Evolutionary conservation across 176 grass and related monocot species (phyloP).

Genomic region (Elymus sibiricus): DNA sequence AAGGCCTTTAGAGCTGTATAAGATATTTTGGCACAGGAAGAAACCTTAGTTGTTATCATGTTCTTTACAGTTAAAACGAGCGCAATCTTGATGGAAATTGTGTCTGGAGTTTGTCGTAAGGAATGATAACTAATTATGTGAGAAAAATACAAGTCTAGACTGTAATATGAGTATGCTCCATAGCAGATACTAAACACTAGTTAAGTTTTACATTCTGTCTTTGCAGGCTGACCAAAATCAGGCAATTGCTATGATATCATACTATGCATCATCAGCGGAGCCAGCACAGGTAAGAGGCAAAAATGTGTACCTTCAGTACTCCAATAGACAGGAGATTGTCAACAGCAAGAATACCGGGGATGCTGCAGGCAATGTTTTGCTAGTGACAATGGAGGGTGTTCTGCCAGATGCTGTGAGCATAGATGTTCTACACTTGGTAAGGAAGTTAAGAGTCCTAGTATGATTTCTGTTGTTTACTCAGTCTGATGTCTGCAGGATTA

Average conservation of each 20-base stretch:
- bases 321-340: constrained; percentile 87
- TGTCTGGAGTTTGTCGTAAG: constrained; percentile 21
- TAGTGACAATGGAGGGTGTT: constrained; percentile 81
- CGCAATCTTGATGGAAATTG: background rate
- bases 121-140: background rate
- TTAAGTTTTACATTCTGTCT: constrained; percentile 13
- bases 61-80: background rate
- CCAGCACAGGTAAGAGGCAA: constrained; percentile 94
- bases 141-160: background rate
- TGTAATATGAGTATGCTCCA: background rate
- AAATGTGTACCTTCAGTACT: constrained; percentile 97
- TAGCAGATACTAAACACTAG: background rate
- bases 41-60: background rate
- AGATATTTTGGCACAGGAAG: background rate
- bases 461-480: constrained; percentile 35
- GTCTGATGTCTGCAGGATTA: constrained; percentile 48
- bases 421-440: constrained; percentile 93
- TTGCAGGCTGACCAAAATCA: constrained; percentile 82
- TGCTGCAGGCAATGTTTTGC: constrained; percentile 68
- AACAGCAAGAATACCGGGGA: constrained; percentile 82
- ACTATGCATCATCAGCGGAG: constrained; percentile 82
- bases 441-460: constrained; percentile 24
- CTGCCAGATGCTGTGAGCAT: constrained; percentile 93
- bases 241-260: constrained; percentile 88
- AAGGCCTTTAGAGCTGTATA: background rate